Evolutionary conservation across 192 early-diverging fungal species (phyloP).

Genomic region (Mortierella alpina): DNA sequence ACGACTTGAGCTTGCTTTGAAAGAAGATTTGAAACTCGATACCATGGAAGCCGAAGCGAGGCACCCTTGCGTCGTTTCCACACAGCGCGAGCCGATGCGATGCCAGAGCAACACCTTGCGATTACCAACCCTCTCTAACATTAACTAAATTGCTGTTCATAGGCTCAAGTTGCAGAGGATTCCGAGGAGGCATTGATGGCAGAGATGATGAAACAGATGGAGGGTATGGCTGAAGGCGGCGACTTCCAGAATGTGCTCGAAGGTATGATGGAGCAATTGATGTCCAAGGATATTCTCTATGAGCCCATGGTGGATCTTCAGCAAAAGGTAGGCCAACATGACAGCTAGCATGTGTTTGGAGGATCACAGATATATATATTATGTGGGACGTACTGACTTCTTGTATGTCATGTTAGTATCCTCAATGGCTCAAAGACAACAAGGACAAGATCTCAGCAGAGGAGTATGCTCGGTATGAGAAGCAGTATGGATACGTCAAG

Average conservation of each 20-base stretch:
- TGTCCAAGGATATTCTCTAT: conserved; percentile 93
- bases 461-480: conserved; percentile 80
- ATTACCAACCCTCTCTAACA: too few species aligned
- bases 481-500: conserved; percentile 81
- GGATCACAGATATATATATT: conserved; percentile 9
- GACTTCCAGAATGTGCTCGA: conserved; percentile 91
- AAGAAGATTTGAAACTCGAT: too few species aligned
- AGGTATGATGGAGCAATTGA: conserved; percentile 89
- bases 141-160: neutral
- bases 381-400: neutral
- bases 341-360: neutral
- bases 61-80: too few species aligned
- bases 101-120: too few species aligned
- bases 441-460: conserved; percentile 73
- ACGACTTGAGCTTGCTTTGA: too few species aligned
- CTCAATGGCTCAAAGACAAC: conserved; percentile 87
- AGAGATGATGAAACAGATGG: conserved; percentile 90
- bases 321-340: conserved; percentile 63
- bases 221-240: conserved; percentile 76
- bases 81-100: too few species aligned
- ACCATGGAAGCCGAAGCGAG: conserved; percentile 4
- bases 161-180: conserved; percentile 66
- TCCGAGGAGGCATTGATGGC: conserved; percentile 65
- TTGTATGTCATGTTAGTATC: conserved; percentile 67
- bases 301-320: conserved; percentile 96